A percentile compares a stretch with the other conserved stretches of the same genome.
These are phyloP conservation scores for Thraustotheca clavata DNA, from an alignment of 352 stramenopile genomes.

Conservation along the genomic window DNA sequence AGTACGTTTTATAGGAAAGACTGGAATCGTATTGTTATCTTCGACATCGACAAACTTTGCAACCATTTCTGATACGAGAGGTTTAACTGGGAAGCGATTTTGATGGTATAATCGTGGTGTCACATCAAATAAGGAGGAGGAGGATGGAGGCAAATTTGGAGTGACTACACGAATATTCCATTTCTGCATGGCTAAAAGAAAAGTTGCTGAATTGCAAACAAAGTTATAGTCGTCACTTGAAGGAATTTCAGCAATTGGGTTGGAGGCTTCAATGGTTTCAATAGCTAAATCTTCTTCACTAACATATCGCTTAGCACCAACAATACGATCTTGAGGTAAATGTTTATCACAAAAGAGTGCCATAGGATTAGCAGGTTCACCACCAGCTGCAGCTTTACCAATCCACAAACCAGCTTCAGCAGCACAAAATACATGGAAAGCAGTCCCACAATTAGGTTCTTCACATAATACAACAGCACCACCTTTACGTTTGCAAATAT, in stretches of 20 bases:
- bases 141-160: conserved; percentile 30
- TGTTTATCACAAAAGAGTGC: conserved; percentile 81
- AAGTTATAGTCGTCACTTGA: conserved; percentile 47
- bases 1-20: conserved; percentile 34
- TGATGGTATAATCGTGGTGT: conserved; percentile 27
- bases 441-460: conserved; percentile 66
- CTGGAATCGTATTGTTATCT: conserved; percentile 35
- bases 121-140: conserved; percentile 6
- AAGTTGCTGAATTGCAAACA: conserved; percentile 67
- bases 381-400: conserved; percentile 32
- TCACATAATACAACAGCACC: conserved; percentile 75
- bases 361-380: conserved; percentile 34
- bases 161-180: conserved; percentile 7
- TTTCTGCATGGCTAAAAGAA: conserved; percentile 38
- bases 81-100: conserved; percentile 26
- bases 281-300: conserved; percentile 76
- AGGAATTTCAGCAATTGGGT: conserved; percentile 36
- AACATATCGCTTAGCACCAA: conserved; percentile 73
- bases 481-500: conserved; percentile 68
- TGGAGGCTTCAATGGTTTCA: conserved; percentile 70
- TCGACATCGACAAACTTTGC: conserved; percentile 34
- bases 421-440: conserved; percentile 66
- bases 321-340: conserved; percentile 49
- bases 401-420: conserved; percentile 75
- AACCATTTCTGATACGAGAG: conserved; percentile 33